Evolutionary conservation across 2,329 filamentous ascomycete species (phyloP).

Genomic region (Alternaria infectoria): DNA sequence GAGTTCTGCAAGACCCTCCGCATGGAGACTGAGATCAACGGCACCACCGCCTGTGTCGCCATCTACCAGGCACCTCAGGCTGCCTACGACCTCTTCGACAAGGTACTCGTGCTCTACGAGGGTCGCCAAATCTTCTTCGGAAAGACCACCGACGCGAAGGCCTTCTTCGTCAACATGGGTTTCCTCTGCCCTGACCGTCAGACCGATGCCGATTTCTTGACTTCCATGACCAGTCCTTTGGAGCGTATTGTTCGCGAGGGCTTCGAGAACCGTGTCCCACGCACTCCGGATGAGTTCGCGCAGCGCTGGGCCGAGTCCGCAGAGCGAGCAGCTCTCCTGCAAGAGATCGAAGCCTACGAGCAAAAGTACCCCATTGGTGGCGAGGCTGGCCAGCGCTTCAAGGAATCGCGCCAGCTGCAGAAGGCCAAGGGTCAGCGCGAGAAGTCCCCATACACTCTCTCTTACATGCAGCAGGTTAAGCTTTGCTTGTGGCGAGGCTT

Average conservation of each 20-base stretch:
- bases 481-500: constrained; percentile 85
- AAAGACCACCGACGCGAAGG: constrained; percentile 65
- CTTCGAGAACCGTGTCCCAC: constrained; percentile 54
- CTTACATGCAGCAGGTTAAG: constrained; percentile 74
- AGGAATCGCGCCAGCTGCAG: constrained; percentile 54
- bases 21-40: constrained; percentile 70
- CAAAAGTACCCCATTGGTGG: constrained; percentile 54
- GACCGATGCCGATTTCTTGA: constrained; percentile 79
- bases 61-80: constrained; percentile 76
- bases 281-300: constrained; percentile 59
- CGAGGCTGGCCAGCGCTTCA: constrained; percentile 54
- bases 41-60: constrained; percentile 70
- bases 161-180: constrained; percentile 74
- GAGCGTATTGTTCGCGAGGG: constrained; percentile 55
- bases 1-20: constrained; percentile 76
- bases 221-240: constrained; percentile 67
- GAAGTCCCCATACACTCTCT: constrained; percentile 83
- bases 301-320: constrained; percentile 61
- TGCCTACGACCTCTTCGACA: constrained; percentile 74
- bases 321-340: constrained; percentile 53
- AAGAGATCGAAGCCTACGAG: constrained; percentile 56
- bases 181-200: constrained; percentile 74
- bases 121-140: constrained; percentile 78
- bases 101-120: constrained; percentile 70
- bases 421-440: constrained; percentile 60